Percentiles rank a stretch among this genome's conserved stretches.
Evolutionary conservation across 164 flowering plant species (phyloP).

Genomic region (Echeveria elegans): DNA sequence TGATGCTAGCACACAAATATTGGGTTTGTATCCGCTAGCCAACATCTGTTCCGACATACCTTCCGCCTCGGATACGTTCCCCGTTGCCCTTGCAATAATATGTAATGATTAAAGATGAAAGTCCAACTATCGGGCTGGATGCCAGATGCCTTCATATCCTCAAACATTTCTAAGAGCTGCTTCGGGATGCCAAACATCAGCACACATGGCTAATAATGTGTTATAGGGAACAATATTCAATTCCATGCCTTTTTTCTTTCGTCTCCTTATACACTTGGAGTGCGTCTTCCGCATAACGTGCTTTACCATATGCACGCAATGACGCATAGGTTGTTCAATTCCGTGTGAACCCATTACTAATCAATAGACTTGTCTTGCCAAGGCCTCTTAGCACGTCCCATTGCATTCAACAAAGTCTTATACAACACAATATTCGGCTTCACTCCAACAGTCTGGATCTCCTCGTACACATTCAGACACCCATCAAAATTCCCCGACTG

Average conservation of each 20-base stretch:
- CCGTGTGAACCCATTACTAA: constrained; percentile 38
- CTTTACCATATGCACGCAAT: constrained; percentile 59
- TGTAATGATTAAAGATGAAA: constrained; percentile 64
- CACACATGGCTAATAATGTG: constrained; percentile 72
- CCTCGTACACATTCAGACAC: constrained; percentile 81
- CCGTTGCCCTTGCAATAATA: constrained; percentile 78
- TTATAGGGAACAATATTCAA: constrained; percentile 57
- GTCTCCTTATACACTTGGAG: constrained; percentile 59
- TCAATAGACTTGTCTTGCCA: constrained; percentile 66
- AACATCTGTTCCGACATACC: constrained; percentile 54
- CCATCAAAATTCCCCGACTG: constrained; percentile 70
- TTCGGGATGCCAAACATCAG: constrained; percentile 65
- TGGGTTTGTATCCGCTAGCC: constrained; percentile 76
- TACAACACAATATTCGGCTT: constrained; percentile 56
- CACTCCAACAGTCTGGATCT: constrained; percentile 79
- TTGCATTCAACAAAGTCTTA: constrained; percentile 72
- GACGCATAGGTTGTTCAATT: constrained; percentile 64
- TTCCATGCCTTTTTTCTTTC: constrained; percentile 71
- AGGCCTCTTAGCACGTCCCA: constrained; percentile 90
- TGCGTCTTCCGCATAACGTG: constrained; percentile 70
- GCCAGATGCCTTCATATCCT: constrained; percentile 61
- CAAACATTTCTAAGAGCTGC: constrained; percentile 63
- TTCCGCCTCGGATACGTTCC: constrained; percentile 69
- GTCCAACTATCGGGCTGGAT: constrained; percentile 82
- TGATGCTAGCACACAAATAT: constrained; percentile 65